Base-by-base conservation (phyloP, 176 grass and related monocot genomes). In the Oryza brachyantha region DNA sequence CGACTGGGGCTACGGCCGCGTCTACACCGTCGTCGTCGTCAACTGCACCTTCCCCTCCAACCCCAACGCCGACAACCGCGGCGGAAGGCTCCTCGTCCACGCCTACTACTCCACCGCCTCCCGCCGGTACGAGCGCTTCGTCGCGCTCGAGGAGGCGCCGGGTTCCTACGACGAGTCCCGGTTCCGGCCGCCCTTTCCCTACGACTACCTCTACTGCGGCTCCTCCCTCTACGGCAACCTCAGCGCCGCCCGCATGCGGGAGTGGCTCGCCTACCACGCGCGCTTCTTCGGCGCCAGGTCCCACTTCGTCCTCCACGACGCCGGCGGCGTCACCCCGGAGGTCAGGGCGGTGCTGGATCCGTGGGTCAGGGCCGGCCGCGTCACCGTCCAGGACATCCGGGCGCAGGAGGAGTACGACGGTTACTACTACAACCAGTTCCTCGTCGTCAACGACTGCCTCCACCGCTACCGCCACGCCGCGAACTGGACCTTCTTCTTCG, bases 401-500 rank as follows among this genome's bases (percentile, higher is more conserved):
- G 88, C 80, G 41, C 91, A 93, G 45, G 91, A 87, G 3, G 83
- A 92, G 68, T 97, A 89, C 27, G 93, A 97, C 13, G 93, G 91
- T 4, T 97, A 97, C 78, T 91, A 93, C 78, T 92, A 97, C 73
- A 93, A 93, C 52, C 93, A 97, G 79, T 97, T 97, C 83, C 19
- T 97, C 66, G 93, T 97, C 22, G 88, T 97, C 40, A 97, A 97
- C 14, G 93, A 97, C 39, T 97, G 93, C 76, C 82, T 97, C 65
- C 93, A 97, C 41, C 84, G 93, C 24, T 89, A 97, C 52, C 63
- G 88, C 13, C 90, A 93, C 86, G 75, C 77, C 12, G 81, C 94
- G 3, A 93, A 91, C 63, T 97, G 94, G 94, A 97, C 92, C 59
- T 97, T 93, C 81, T 97, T 97, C 90, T 97, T 97, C 8, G 94